phyloP scores from a whole-genome alignment of 1,139 yeast species.

The Lodderomyces jiufengensis region DNA sequence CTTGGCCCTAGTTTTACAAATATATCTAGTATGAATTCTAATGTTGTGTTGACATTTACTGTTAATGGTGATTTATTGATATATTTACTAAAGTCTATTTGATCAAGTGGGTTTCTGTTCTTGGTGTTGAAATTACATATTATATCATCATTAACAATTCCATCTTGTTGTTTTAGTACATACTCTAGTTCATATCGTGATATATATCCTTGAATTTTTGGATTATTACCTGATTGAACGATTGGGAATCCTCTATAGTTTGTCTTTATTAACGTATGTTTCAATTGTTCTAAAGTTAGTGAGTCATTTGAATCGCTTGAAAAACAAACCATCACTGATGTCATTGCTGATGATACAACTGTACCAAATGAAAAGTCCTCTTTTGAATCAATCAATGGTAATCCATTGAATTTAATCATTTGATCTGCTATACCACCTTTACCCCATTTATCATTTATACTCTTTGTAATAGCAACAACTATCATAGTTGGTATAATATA shows the following conservation, averaged over 20 bases:
- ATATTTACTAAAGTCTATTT: slow-evolving; percentile 35
- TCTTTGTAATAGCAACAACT: slow-evolving; percentile 86
- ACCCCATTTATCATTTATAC: slow-evolving; percentile 73
- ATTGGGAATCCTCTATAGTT: slow-evolving; percentile 57
- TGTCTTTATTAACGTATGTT: slow-evolving; percentile 34
- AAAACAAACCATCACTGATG: slow-evolving; percentile 47
- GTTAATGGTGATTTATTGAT: slow-evolving; percentile 65
- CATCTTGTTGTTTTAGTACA: slow-evolving; percentile 17
- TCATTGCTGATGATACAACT: slow-evolving; percentile 66
- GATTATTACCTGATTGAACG: slow-evolving; percentile 27
- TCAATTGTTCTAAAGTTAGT: slow-evolving; percentile 34
- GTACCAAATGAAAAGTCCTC: slow-evolving; percentile 59
- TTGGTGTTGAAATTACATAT: slow-evolving; percentile 19
- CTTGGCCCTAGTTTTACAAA: slow-evolving; percentile 83
- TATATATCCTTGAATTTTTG: slow-evolving; percentile 36
- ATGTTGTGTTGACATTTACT: slow-evolving; percentile 50
- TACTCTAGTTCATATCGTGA: slow-evolving; percentile 31
- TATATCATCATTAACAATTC: slow-evolving; percentile 16
- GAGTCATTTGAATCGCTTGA: slow-evolving; percentile 33
- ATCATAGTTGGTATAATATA: slow-evolving; percentile 95
- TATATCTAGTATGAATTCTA: slow-evolving; percentile 63
- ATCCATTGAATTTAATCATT: slow-evolving; percentile 84
- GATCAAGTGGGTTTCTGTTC: slow-evolving; percentile 11
- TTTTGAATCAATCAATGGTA: slow-evolving; percentile 77
- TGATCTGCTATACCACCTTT: slow-evolving; percentile 91